These are phyloP conservation scores for Inga laurina DNA, from an alignment of 306 rosid genomes.

Conservation along the genomic window DNA sequence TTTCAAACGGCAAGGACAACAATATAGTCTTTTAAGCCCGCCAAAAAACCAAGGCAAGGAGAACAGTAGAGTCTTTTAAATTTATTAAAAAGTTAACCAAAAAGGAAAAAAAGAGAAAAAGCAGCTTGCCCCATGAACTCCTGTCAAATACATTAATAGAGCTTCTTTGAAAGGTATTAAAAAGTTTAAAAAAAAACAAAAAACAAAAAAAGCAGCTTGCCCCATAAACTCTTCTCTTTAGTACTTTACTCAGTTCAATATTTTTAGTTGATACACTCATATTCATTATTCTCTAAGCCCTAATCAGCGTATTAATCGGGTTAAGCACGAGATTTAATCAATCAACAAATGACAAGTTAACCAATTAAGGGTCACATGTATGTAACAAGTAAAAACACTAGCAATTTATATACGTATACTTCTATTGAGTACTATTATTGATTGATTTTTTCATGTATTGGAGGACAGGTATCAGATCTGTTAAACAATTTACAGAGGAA, in stretches of 20 bases:
- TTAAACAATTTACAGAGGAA: slow-evolving; percentile 41
- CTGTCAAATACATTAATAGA: no score
- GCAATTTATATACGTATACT: neutral
- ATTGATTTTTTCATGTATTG: neutral
- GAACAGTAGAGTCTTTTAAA: no score
- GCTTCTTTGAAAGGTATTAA: no score
- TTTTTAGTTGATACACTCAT: neutral
- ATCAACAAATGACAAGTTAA: neutral
- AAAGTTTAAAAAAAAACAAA: no score
- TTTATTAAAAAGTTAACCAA: no score
- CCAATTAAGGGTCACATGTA: neutral
- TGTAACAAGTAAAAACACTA: neutral
- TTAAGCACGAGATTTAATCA: neutral
- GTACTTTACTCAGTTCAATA: neutral
- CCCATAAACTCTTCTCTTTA: neutral
- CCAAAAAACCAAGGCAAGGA: no score
- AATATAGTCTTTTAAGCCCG: no score
- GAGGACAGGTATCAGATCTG: slow-evolving; percentile 35
- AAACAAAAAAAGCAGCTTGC: neutral
- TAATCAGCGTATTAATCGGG: neutral
- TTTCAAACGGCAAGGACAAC: neutral
- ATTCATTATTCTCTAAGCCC: neutral
- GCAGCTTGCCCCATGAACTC: no score
- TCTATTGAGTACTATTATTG: neutral
- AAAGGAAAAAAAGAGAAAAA: no score